Base-by-base conservation (phyloP, 106 monocot species). In the Dioscorea zingiberensis region DNA sequence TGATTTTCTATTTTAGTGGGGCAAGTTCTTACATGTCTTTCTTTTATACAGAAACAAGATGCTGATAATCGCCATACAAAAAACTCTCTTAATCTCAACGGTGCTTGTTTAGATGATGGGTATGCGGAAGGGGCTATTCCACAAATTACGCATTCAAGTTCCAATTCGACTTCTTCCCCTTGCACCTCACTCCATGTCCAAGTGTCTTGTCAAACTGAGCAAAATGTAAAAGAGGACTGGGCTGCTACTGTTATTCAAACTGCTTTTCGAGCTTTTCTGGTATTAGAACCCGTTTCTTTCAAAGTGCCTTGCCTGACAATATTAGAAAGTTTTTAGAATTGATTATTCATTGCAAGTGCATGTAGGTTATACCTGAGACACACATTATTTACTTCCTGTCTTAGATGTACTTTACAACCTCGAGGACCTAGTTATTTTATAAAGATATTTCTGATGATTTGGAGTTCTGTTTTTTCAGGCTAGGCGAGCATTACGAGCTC, bases 241-340 rank as follows among this genome's bases (percentile, higher is more conserved):
- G 90, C 94, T 48, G 84, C 94, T 13, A 85, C 81, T 27, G 73
- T 90, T 71, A 90, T 94, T 71, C 94, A 94, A 67, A 90, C 87
- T 29, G 77, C 82, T 63, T 94, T 87, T 75, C 78, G 94, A 77
- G 87, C 80, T 65, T 87, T 94, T 63, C 73, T 94, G 87, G 94
- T 94, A 88, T 57, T 8, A 25, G 27, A 68, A 23, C 51, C 14
- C 16, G n/a, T n/a, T n/a, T n/a, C n/a, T n/a, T n/a, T n/a, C n/a
- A n/a, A n/a, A n/a, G n/a, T n/a, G n/a, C n/a, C n/a, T n/a, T n/a
- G n/a, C n/a, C n/a, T n/a, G n/a, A n/a, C n/a, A 38, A 30, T 30
- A 3, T 38, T 10, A 38, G 38, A 30, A 30, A 30, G 7, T 30
- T 30, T 30, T 30, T 2, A 30, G 30, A 30, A 30, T 30, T 7